phyloP scores from a whole-genome alignment of 495 filamentous ascomycete species.

The Corynascus novoguineensis region DNA sequence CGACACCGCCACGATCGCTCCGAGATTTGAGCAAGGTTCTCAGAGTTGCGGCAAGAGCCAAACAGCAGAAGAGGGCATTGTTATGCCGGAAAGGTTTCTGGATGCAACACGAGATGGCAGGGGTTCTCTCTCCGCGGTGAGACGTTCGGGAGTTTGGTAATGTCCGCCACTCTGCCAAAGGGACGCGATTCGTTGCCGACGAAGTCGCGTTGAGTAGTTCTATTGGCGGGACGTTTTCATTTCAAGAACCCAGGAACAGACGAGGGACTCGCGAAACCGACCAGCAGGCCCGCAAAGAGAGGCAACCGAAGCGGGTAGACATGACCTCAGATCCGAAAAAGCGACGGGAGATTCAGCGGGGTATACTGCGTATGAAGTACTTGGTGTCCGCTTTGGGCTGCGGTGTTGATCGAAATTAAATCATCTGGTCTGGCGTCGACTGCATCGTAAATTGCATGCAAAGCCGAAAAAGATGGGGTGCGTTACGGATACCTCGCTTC shows the following conservation, averaged over 20 bases:
- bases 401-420: constrained; percentile 11
- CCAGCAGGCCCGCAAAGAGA: neutral
- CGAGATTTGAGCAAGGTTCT: neutral
- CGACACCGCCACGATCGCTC: neutral
- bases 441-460: constrained; percentile 5
- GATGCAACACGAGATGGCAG: constrained; percentile 1
- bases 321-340: neutral
- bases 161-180: neutral
- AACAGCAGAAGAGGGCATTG: neutral
- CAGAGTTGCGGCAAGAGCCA: neutral
- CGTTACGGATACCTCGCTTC: too few relatives aligned
- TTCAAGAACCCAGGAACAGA: constrained; percentile 3
- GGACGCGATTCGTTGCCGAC: neutral
- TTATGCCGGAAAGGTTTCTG: neutral
- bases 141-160: neutral
- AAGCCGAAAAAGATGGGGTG: too few relatives aligned
- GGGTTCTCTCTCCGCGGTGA: neutral
- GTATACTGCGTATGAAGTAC: too few relatives aligned
- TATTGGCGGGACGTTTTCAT: too few relatives aligned
- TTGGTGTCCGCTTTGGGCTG: neutral
- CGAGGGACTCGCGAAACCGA: neutral
- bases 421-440: neutral
- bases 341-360: neutral
- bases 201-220: neutral
- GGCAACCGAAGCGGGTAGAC: neutral